phyloP scores from a whole-genome alignment of 257 asterid genomes.

The Ocimum tenuiflorum region DNA sequence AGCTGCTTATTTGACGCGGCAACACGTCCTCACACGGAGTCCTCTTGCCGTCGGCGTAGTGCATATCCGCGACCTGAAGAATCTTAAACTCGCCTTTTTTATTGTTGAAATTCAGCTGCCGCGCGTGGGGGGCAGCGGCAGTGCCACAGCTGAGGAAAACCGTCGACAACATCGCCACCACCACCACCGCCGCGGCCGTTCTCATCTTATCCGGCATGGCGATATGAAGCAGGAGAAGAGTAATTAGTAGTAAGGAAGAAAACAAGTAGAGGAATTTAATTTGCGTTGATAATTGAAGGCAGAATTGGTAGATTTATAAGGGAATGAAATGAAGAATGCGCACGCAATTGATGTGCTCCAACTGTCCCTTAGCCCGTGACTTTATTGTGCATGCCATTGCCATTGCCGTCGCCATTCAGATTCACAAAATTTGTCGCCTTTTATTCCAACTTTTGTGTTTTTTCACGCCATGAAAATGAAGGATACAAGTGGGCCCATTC shows the following conservation, averaged over 20 bases:
- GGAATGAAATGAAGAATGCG: background rate
- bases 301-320: background rate
- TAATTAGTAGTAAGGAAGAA: background rate
- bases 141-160: constrained; percentile 25
- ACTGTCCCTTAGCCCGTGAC: constrained; percentile 27
- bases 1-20: constrained; percentile 48
- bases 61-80: constrained; percentile 95
- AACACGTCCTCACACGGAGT: constrained; percentile 67
- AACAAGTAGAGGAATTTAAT: background rate
- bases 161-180: constrained; percentile 15
- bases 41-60: constrained; percentile 56
- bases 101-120: constrained; percentile 49
- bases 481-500: too few relatives aligned
- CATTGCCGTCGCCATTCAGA: too few relatives aligned
- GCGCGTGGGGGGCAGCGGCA: constrained; percentile 17
- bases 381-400: too few relatives aligned
- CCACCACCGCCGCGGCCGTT: background rate
- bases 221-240: background rate
- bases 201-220: constrained; percentile 15
- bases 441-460: too few relatives aligned
- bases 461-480: too few relatives aligned
- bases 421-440: too few relatives aligned
- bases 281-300: too few relatives aligned
- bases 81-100: constrained; percentile 67
- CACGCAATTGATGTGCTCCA: constrained; percentile 12